phyloP scores from a whole-genome alignment of 2,329 filamentous ascomycete genomes.

The Coniella vitis region DNA sequence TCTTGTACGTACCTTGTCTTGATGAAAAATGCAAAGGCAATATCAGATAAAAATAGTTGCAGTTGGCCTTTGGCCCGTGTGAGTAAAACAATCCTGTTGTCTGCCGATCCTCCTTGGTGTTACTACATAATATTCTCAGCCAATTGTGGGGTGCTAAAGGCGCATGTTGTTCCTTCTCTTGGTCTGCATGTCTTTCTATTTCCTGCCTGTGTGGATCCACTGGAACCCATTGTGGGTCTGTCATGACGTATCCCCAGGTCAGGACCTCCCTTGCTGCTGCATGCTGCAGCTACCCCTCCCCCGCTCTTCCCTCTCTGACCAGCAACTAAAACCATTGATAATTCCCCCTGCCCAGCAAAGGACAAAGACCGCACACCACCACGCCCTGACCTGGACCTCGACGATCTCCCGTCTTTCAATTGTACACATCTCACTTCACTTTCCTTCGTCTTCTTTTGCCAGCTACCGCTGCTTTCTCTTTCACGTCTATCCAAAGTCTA shows the following conservation, averaged over 20 bases:
- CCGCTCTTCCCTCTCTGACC: not conserved
- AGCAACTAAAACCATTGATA: slow-evolving; percentile 4
- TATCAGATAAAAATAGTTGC: not conserved
- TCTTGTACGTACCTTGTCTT: too few relatives aligned
- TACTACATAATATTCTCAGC: not conserved
- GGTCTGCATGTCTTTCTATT: not conserved
- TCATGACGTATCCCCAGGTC: not conserved
- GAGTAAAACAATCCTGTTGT: not conserved
- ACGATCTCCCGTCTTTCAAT: not conserved
- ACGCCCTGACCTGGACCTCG: not conserved
- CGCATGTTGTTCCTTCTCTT: not conserved
- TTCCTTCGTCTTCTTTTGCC: not conserved
- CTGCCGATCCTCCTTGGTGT: not conserved
- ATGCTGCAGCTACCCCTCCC: slow-evolving; percentile 9
- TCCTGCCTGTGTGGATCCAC: not conserved
- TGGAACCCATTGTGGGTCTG: not conserved
- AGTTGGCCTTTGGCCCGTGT: too few relatives aligned
- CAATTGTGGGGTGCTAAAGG: slow-evolving; percentile 5
- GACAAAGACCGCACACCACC: not conserved
- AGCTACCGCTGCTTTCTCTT: not conserved
- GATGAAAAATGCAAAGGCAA: too few relatives aligned
- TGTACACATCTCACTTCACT: not conserved
- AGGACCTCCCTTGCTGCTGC: not conserved
- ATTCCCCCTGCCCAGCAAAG: slow-evolving; percentile 1
- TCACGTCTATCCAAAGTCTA: slow-evolving; percentile 2